phyloP scores from a whole-genome alignment of 108 stramenopile genomes.

The Cyclotella cryptica region DNA sequence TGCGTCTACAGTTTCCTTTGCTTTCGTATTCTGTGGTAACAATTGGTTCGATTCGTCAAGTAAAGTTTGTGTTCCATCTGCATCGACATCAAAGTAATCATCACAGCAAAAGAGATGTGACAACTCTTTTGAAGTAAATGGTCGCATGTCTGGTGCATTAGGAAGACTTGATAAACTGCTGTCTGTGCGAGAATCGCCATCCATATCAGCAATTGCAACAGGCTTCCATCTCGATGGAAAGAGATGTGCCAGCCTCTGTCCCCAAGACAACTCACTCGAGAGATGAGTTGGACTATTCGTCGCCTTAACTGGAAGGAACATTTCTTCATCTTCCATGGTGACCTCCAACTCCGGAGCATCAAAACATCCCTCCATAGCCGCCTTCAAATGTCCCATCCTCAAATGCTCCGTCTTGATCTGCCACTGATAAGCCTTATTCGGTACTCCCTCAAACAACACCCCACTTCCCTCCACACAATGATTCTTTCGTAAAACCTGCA shows the following conservation, averaged over 20 bases:
- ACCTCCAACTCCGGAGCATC: conserved; percentile 54
- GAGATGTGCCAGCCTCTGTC: conserved; percentile 28
- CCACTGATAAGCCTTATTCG: conserved; percentile 71
- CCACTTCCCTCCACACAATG: neutral
- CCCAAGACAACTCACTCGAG: neutral
- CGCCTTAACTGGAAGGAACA: conserved; percentile 16
- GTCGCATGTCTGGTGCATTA: conserved; percentile 31
- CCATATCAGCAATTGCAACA: neutral
- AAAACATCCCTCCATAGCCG: conserved; percentile 50
- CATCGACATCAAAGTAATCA: conserved; percentile 5
- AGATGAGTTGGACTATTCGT: neutral
- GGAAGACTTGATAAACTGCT: neutral
- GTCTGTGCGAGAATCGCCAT: neutral
- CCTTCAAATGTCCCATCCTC: conserved; percentile 50
- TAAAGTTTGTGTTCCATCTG: neutral
- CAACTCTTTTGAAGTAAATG: conserved; percentile 38
- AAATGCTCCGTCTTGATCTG: conserved; percentile 49
- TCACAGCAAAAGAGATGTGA: conserved; percentile 10
- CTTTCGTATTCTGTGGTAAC: too few species aligned
- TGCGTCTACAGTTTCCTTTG: neutral
- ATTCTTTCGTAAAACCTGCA: conserved; percentile 27
- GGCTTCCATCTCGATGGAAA: conserved; percentile 44
- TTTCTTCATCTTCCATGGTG: conserved; percentile 46
- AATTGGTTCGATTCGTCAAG: too few species aligned
- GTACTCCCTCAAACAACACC: conserved; percentile 44